These are phyloP conservation scores for Monascus purpureus DNA, from an alignment of 495 filamentous ascomycete genomes.

Conservation along the genomic window DNA sequence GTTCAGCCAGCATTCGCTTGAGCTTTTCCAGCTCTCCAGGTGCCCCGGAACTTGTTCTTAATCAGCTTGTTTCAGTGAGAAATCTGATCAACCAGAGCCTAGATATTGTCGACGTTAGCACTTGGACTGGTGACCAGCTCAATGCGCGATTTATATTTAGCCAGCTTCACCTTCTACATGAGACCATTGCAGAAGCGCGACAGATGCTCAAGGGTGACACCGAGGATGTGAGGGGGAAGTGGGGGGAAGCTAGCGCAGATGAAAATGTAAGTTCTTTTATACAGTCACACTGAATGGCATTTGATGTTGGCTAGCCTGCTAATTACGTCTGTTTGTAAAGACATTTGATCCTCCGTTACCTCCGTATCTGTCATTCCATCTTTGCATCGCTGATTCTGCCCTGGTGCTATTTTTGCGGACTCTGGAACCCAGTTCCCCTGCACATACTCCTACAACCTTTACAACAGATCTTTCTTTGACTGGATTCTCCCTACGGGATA, in stretches of 20 bases:
- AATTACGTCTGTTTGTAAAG: slow-evolving; percentile 5
- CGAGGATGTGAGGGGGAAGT: slow-evolving; percentile 36
- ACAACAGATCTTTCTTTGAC: slow-evolving; percentile 37
- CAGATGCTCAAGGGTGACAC: slow-evolving; percentile 33
- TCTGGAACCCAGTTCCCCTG: slow-evolving; percentile 49
- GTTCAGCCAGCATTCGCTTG: slow-evolving; percentile 36
- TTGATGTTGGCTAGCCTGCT: not conserved
- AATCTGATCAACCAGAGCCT: slow-evolving; percentile 64
- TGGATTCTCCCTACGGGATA: slow-evolving; percentile 44
- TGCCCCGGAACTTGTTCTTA: slow-evolving; percentile 42
- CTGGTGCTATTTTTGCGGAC: slow-evolving; percentile 68
- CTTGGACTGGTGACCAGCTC: slow-evolving; percentile 45
- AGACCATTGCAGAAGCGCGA: slow-evolving; percentile 58
- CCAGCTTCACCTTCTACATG: slow-evolving; percentile 63
- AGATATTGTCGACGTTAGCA: slow-evolving; percentile 64
- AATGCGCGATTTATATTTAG: slow-evolving; percentile 58
- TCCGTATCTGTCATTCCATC: slow-evolving; percentile 52
- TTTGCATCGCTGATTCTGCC: slow-evolving; percentile 63
- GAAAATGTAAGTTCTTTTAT: slow-evolving; percentile 30
- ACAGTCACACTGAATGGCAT: not conserved
- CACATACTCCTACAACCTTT: slow-evolving; percentile 45
- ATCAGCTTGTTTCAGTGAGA: slow-evolving; percentile 54
- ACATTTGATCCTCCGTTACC: slow-evolving; percentile 46
- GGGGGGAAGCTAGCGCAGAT: slow-evolving; percentile 42
- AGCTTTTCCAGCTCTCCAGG: slow-evolving; percentile 33